Evolutionary conservation across 73 alveolate species (phyloP).

Genomic region (Urostyla sp.): DNA sequence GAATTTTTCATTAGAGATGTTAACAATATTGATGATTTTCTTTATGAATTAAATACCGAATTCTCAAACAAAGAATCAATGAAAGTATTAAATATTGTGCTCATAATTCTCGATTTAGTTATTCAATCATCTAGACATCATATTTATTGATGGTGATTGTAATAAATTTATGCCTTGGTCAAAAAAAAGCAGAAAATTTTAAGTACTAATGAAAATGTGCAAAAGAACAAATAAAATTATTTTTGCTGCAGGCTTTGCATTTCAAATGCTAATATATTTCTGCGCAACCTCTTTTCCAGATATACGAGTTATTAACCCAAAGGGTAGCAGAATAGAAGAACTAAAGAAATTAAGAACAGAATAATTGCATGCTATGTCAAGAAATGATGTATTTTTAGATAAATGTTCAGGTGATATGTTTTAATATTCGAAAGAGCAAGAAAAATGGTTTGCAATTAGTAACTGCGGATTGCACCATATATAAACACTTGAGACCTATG

Average conservation of each 20-base stretch:
- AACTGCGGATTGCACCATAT: constrained; percentile 93
- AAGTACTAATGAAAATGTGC: constrained; percentile 84
- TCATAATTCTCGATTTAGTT: background rate
- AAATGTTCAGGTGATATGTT: constrained; percentile 92
- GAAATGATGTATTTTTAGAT: constrained; percentile 89
- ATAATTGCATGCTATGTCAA: constrained; percentile 61
- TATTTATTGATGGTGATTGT: constrained; percentile 91
- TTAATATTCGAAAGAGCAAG: constrained; percentile 79
- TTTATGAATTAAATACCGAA: constrained; percentile 74
- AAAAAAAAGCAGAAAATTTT: constrained; percentile 77
- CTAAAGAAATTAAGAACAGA: constrained; percentile 61
- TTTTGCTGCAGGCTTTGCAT: constrained; percentile 90
- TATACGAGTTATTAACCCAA: constrained; percentile 81
- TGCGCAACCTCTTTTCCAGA: constrained; percentile 84
- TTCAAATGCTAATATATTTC: constrained; percentile 82
- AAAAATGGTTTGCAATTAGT: constrained; percentile 90
- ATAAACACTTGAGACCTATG: constrained; percentile 47
- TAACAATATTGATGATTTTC: constrained; percentile 60
- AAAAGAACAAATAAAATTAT: constrained; percentile 83
- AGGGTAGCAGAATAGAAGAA: constrained; percentile 82
- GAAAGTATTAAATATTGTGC: constrained; percentile 17
- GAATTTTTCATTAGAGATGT: constrained; percentile 28
- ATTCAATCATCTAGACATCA: constrained; percentile 89
- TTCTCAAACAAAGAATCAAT: constrained; percentile 67
- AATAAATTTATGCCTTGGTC: constrained; percentile 89